These are phyloP conservation scores for Aspergillus sp. DNA, from an alignment of 2,329 filamentous ascomycete genomes.

Conservation along the genomic window DNA sequence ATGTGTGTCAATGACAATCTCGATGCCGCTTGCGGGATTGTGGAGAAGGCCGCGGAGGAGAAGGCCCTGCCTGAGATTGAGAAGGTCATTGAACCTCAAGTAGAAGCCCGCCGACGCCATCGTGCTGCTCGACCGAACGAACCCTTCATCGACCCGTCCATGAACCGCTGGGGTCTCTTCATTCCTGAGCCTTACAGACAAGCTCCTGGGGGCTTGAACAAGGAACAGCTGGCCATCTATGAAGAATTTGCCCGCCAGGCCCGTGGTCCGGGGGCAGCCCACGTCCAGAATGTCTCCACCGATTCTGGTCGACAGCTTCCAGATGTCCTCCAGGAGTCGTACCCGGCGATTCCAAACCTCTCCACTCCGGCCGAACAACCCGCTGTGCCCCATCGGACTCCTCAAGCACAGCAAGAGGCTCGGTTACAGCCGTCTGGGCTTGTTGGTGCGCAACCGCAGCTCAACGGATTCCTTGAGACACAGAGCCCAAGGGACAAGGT, in stretches of 20 bases:
- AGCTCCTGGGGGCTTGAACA: conserved; percentile 71
- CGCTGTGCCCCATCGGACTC: conserved; percentile 50
- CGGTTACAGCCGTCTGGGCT: conserved; percentile 32
- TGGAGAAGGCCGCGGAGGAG: conserved; percentile 92
- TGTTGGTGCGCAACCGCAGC: conserved; percentile 38
- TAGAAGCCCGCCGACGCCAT: conserved; percentile 70
- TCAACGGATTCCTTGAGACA: conserved; percentile 54
- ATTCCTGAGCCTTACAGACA: conserved; percentile 92
- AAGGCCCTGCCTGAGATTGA: conserved; percentile 91
- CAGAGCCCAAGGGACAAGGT: conserved; percentile 47
- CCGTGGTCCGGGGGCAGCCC: conserved; percentile 51
- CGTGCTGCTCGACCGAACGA: conserved; percentile 68
- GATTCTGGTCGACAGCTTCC: conserved; percentile 54
- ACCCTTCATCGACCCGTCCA: conserved; percentile 69
- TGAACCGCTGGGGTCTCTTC: conserved; percentile 86
- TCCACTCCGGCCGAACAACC: conserved; percentile 56
- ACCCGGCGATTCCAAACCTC: conserved; percentile 51
- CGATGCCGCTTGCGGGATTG: conserved; percentile 83
- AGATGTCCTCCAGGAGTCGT: conserved; percentile 55
- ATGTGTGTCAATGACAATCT: conserved; percentile 99
- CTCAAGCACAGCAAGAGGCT: conserved; percentile 43
- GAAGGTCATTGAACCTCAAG: conserved; percentile 74
- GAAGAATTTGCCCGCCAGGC: conserved; percentile 90
- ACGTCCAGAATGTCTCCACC: conserved; percentile 48
- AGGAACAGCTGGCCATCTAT: conserved; percentile 90